Evolutionary conservation across 164 flowering plant genomes (phyloP).

Genomic region (Chimonanthus salicifolius): DNA sequence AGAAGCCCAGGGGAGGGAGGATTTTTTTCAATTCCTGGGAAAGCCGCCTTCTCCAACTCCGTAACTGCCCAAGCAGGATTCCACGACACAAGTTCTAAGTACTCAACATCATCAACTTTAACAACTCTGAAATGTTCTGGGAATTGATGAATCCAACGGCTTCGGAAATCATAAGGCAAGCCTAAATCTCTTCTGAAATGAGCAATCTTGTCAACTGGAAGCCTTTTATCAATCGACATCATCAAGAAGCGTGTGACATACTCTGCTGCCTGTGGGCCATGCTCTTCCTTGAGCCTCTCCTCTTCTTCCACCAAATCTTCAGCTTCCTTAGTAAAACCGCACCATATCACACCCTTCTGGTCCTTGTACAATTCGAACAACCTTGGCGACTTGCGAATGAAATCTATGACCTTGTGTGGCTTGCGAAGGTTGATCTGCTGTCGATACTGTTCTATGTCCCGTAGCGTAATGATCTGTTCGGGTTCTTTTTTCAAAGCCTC

Average conservation of each 20-base stretch:
- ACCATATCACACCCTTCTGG: slow-evolving; percentile 58
- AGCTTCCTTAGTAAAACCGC: slow-evolving; percentile 71
- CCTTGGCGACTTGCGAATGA: slow-evolving; percentile 68
- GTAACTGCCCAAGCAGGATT: slow-evolving; percentile 87
- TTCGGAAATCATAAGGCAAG: slow-evolving; percentile 70
- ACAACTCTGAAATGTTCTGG: slow-evolving; percentile 65
- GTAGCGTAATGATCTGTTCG: slow-evolving; percentile 54
- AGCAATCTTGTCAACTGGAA: slow-evolving; percentile 64
- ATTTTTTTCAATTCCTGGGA: slow-evolving; percentile 21
- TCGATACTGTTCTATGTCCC: slow-evolving; percentile 51
- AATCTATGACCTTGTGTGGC: slow-evolving; percentile 67
- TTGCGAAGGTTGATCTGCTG: slow-evolving; percentile 64
- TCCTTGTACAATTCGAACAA: slow-evolving; percentile 81
- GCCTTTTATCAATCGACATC: slow-evolving; percentile 74
- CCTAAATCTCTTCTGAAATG: slow-evolving; percentile 89
- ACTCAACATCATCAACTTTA: slow-evolving; percentile 44
- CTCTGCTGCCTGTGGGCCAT: slow-evolving; percentile 60
- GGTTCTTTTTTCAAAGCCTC: slow-evolving; percentile 63
- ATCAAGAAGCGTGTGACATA: slow-evolving; percentile 69
- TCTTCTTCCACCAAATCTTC: slow-evolving; percentile 73
- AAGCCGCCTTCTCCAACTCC: slow-evolving; percentile 69
- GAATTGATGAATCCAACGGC: slow-evolving; percentile 50
- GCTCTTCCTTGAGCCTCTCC: slow-evolving; percentile 36
- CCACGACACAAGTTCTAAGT: slow-evolving; percentile 77
- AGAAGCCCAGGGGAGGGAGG: slow-evolving; percentile 58